A percentile compares a stretch with the other conserved stretches of the same genome.
Conservation (phyloP, 2,329 filamentous ascomycete species). For the Trichoderma pleuroti region DNA sequence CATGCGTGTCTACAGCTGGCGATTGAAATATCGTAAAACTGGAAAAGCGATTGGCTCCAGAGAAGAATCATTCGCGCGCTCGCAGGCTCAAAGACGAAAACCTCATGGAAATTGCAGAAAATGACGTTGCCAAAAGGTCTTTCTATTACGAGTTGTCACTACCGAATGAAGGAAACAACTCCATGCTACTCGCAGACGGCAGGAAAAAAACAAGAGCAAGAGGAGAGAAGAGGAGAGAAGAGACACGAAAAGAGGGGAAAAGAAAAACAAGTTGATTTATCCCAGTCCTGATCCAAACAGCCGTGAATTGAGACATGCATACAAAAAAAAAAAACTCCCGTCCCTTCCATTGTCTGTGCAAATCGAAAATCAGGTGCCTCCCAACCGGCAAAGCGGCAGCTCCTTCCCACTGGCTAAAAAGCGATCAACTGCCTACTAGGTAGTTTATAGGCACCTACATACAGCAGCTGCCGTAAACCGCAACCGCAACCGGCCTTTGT, state of each 20-base stretch:
- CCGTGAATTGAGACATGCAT: neutral
- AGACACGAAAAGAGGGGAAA: neutral
- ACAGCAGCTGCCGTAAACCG: neutral
- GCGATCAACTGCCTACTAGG: neutral
- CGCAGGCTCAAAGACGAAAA: neutral
- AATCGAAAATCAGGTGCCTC: too few species aligned
- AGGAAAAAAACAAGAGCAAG: neutral
- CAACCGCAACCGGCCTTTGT: constrained; percentile 5
- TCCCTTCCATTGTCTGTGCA: neutral
- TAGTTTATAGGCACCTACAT: neutral
- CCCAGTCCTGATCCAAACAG: neutral
- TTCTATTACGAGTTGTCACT: neutral
- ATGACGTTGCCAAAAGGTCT: neutral
- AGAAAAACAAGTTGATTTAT: neutral
- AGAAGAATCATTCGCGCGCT: neutral
- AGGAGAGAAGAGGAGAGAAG: neutral
- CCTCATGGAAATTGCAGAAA: neutral
- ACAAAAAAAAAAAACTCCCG: neutral
- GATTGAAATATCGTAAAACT: neutral
- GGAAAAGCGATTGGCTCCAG: neutral
- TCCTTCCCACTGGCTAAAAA: neutral
- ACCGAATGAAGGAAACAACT: neutral
- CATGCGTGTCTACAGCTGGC: too few species aligned
- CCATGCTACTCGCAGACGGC: neutral
- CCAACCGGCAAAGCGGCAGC: neutral